Conservation (phyloP, 2,329 filamentous ascomycete species). For the Onygena corvina region DNA sequence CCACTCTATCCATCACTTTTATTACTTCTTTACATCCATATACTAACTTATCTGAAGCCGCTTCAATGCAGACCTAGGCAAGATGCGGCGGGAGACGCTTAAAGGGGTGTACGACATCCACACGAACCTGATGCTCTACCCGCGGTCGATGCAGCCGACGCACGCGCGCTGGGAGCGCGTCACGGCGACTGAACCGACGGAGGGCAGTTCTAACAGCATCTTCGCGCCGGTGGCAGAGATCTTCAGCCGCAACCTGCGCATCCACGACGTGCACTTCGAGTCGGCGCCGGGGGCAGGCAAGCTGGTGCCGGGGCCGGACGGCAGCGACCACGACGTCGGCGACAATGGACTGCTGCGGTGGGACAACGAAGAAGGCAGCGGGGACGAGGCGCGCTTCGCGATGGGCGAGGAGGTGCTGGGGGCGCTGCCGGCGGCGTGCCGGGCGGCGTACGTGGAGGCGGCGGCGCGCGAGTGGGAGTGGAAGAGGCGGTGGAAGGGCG, state of each 20-base stretch:
- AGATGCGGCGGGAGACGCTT: slow-evolving; percentile 55
- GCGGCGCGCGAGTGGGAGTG: slow-evolving; percentile 54
- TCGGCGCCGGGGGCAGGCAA: slow-evolving; percentile 47
- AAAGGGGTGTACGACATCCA: slow-evolving; percentile 83
- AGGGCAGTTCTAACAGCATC: slow-evolving; percentile 27
- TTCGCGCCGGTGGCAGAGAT: slow-evolving; percentile 46
- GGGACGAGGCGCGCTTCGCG: slow-evolving; percentile 5
- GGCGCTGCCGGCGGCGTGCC: slow-evolving; percentile 44
- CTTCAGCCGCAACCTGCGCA: slow-evolving; percentile 50
- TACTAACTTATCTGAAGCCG: slow-evolving; percentile 43
- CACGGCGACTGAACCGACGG: not conserved
- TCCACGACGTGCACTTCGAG: slow-evolving; percentile 50
- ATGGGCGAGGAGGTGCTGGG: slow-evolving; percentile 30
- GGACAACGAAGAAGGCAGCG: not conserved
- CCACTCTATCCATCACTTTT: not conserved
- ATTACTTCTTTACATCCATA: slow-evolving; percentile 13
- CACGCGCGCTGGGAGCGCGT: slow-evolving; percentile 60
- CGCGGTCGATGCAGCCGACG: slow-evolving; percentile 77
- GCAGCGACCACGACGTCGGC: slow-evolving; percentile 37
- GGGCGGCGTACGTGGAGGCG: slow-evolving; percentile 58
- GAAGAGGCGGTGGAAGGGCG: slow-evolving; percentile 62
- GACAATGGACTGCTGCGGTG: slow-evolving; percentile 32
- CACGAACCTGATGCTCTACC: slow-evolving; percentile 84
- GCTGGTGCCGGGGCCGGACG: slow-evolving; percentile 46
- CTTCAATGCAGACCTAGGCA: slow-evolving; percentile 67